Percentiles rank a stretch among this genome's conserved stretches.
Evolutionary conservation across 345 rosid species (phyloP).

Genomic region (Populus nigra): DNA sequence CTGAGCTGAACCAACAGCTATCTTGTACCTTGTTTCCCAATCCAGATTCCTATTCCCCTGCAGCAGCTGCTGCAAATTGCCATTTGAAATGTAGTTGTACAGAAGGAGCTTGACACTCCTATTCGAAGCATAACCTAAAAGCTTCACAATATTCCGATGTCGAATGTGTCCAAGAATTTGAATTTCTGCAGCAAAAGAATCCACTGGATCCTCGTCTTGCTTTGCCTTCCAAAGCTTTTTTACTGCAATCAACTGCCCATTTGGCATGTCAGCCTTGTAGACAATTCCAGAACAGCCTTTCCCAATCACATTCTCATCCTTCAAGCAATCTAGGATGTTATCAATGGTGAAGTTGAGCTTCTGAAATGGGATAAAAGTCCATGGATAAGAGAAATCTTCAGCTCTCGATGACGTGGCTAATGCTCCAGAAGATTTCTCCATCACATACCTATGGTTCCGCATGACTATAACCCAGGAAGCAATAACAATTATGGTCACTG

Average conservation of each 20-base stretch:
- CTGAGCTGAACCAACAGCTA: conserved; percentile 86
- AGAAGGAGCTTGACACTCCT: conserved; percentile 80
- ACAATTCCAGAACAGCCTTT: conserved; percentile 95
- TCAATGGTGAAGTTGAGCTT: conserved; percentile 67
- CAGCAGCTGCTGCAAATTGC: conserved; percentile 76
- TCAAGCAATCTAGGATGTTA: conserved; percentile 67
- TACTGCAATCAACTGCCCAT: conserved; percentile 73
- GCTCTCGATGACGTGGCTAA: conserved; percentile 41
- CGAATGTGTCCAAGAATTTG: conserved; percentile 89
- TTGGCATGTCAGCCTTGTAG: conserved; percentile 80
- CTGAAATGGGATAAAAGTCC: conserved; percentile 95
- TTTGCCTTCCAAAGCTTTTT: conserved; percentile 89
- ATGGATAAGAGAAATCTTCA: conserved; percentile 91
- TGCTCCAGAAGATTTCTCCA: conserved; percentile 47
- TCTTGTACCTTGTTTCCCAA: conserved; percentile 91
- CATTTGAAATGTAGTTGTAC: conserved; percentile 78
- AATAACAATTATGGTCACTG: conserved; percentile 51
- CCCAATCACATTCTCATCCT: conserved; percentile 84
- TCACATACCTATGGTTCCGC: conserved; percentile 54
- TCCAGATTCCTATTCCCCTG: conserved; percentile 65
- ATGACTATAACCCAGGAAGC: conserved; percentile 61
- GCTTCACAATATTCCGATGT: conserved; percentile 83
- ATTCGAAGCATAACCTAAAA: conserved; percentile 84
- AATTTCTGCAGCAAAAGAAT: conserved; percentile 88
- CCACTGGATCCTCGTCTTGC: conserved; percentile 52